These are phyloP conservation scores for Neonectria neomacrospora DNA, from an alignment of 2,329 filamentous ascomycete genomes.

Conservation along the genomic window DNA sequence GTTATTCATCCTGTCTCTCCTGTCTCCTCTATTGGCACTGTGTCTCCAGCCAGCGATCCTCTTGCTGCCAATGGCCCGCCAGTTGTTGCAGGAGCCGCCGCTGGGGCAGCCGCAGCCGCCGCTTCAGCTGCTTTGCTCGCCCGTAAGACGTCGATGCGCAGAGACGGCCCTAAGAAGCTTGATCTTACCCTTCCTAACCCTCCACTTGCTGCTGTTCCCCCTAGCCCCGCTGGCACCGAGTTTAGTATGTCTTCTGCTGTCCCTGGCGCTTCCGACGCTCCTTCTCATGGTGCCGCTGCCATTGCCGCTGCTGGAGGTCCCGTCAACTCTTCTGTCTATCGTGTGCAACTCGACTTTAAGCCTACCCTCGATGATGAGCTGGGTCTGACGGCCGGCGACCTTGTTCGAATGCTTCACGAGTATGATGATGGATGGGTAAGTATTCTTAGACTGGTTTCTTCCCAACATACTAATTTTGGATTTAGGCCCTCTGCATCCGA, in stretches of 20 bases:
- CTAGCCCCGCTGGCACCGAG: constrained; percentile 72
- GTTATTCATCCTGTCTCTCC: constrained; percentile 14
- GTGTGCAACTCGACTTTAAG: constrained; percentile 93
- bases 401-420: constrained; percentile 91
- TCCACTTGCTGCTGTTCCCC: constrained; percentile 53
- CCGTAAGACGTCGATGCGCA: constrained; percentile 68
- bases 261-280: constrained; percentile 54
- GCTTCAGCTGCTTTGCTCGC: constrained; percentile 54
- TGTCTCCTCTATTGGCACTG: constrained; percentile 8
- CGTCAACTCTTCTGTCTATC: constrained; percentile 76
- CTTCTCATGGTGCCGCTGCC: constrained; percentile 65
- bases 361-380: constrained; percentile 94
- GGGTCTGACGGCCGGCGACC: constrained; percentile 79
- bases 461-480: constrained; percentile 46
- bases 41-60: constrained; percentile 34
- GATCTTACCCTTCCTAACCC: constrained; percentile 63
- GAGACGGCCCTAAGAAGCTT: constrained; percentile 60
- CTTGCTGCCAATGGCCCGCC: constrained; percentile 53
- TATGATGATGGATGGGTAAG: constrained; percentile 99
- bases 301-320: constrained; percentile 73
- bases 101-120: constrained; percentile 52
- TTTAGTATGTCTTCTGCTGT: constrained; percentile 68
- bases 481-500: constrained; percentile 85
- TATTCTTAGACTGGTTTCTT: constrained; percentile 34
- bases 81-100: constrained; percentile 40